Evolutionary conservation across 2,329 filamentous ascomycete species (phyloP), one percentile per base, ranked within the genome.

Genomic region (Arthrinium phaeospermum): DNA sequence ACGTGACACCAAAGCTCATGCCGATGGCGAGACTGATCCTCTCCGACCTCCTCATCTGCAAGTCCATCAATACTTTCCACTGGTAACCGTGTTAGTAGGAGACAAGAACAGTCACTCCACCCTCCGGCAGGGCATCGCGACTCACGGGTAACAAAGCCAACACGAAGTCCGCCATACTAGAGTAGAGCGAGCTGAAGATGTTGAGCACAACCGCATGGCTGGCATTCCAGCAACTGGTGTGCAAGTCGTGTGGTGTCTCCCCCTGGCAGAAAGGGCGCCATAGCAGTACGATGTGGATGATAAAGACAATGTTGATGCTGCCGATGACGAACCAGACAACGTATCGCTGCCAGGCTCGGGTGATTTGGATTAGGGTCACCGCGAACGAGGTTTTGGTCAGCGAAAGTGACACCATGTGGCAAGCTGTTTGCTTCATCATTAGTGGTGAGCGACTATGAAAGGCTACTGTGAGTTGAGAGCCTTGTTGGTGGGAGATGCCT

Each of bases 381-480:
- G 75, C 75, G 49, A 78, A 75, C 1, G 76, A 76, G 1, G 76
- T 77, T 67, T 78, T 78, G 41, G 74, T 74, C 73, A 76, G n/a
- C 34, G 68, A 27, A 69, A 75, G 61, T 37, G 73, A 13, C 57
- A 75, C 34, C 72, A 72, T 27, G 69, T 75, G 22, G 64, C 72
- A 69, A 14, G 51, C 51, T 53, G 4, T 30, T n/a, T n/a, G n/a
- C n/a, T n/a, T n/a, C n/a, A n/a, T n/a, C n/a, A n/a, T n/a, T n/a
- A n/a, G n/a, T n/a, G n/a, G n/a, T n/a, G n/a, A n/a, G n/a, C n/a
- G n/a, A n/a, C n/a, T n/a, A n/a, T n/a, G n/a, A n/a, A n/a, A n/a
- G n/a, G n/a, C n/a, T n/a, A n/a, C n/a, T n/a, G n/a, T n/a, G n/a
- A n/a, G n/a, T n/a, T n/a, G n/a, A n/a, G n/a, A n/a, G n/a, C n/a